Percentiles rank a stretch among this genome's conserved stretches.
These are phyloP conservation scores for Azolla pinnata DNA, from an alignment of 75 land plant genomes.

Conservation along the genomic window DNA sequence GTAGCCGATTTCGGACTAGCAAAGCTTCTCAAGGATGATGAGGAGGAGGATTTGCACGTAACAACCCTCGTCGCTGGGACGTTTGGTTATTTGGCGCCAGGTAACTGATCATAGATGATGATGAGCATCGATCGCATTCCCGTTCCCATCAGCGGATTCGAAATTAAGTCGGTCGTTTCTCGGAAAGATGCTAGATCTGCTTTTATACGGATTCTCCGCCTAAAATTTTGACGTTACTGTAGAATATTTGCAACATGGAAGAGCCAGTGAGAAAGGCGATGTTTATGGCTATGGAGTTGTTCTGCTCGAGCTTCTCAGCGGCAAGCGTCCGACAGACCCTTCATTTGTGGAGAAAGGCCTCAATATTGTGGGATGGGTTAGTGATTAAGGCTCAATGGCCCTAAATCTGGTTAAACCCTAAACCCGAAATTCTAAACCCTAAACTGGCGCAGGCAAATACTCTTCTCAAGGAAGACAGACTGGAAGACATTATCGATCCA, in stretches of 20 bases:
- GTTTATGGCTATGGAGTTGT: slow-evolving; percentile 88
- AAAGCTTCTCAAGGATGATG: slow-evolving; percentile 65
- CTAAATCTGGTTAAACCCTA: too few species aligned
- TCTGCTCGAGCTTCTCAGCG: slow-evolving; percentile 70
- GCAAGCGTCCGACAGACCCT: slow-evolving; percentile 81
- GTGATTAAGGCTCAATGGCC: not conserved
- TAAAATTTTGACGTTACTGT: not conserved
- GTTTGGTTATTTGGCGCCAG: slow-evolving; percentile 92
- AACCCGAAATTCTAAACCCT: too few species aligned
- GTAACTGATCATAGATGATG: too few species aligned
- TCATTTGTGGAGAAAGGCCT: slow-evolving; percentile 81
- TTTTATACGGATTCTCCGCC: not conserved
- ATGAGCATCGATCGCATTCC: too few species aligned
- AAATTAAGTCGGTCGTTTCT: not conserved
- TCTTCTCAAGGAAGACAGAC: slow-evolving; percentile 50
- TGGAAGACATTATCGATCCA: slow-evolving; percentile 63
- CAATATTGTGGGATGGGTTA: slow-evolving; percentile 90
- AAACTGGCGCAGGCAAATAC: slow-evolving; percentile 20
- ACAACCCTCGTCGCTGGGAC: slow-evolving; percentile 90
- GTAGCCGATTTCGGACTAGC: slow-evolving; percentile 95
- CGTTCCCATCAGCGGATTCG: too few species aligned
- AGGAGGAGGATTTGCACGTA: slow-evolving; percentile 79
- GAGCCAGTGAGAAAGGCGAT: slow-evolving; percentile 89
- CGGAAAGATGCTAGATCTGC: not conserved
- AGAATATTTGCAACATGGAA: slow-evolving; percentile 86